phyloP scores from a whole-genome alignment of 768 basidiomycete species.

The Boletus rex-veris region DNA sequence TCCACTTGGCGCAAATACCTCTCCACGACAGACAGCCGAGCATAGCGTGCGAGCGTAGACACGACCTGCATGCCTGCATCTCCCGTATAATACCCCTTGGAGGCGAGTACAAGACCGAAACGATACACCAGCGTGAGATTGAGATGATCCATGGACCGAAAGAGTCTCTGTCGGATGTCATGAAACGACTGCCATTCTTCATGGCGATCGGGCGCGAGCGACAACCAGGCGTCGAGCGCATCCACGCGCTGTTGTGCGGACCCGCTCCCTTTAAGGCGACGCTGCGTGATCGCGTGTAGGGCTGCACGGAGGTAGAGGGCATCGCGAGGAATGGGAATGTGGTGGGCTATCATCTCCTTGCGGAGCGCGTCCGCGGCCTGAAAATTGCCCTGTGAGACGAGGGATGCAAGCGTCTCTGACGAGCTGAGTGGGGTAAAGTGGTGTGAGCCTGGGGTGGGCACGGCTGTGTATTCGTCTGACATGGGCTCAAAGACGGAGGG shows the following conservation, averaged over 20 bases:
- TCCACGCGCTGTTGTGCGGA: conserved; percentile 16
- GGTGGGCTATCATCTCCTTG: conserved; percentile 37
- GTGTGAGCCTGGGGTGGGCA: conserved; percentile 4
- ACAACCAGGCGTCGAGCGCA: conserved; percentile 41
- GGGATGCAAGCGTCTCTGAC: conserved; percentile 20
- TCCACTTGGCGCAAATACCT: conserved; percentile 38
- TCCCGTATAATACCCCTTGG: conserved; percentile 41
- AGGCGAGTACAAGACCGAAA: conserved; percentile 43
- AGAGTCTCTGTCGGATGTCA: conserved; percentile 31
- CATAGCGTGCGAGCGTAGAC: conserved; percentile 43
- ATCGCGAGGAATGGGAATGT: conserved; percentile 36
- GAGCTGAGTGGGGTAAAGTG: conserved; percentile 23
- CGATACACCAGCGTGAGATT: conserved; percentile 38
- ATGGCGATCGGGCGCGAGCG: conserved; percentile 37
- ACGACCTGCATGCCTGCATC: conserved; percentile 26
- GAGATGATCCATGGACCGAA: conserved; percentile 27
- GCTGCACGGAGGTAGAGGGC: conserved; percentile 39
- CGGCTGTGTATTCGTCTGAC: conserved; percentile 32
- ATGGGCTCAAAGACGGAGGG: conserved; percentile 36
- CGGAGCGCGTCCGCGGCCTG: conserved; percentile 35
- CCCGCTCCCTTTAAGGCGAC: conserved; percentile 9
- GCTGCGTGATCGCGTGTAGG: conserved; percentile 26
- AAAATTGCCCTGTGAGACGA: conserved; percentile 23
- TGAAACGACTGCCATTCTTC: conserved; percentile 19
- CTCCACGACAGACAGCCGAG: conserved; percentile 31